Percentiles rank a stretch among this genome's conserved stretches.
Conservation (phyloP, 306 rosid genomes). For the Castanea crenata region DNA sequence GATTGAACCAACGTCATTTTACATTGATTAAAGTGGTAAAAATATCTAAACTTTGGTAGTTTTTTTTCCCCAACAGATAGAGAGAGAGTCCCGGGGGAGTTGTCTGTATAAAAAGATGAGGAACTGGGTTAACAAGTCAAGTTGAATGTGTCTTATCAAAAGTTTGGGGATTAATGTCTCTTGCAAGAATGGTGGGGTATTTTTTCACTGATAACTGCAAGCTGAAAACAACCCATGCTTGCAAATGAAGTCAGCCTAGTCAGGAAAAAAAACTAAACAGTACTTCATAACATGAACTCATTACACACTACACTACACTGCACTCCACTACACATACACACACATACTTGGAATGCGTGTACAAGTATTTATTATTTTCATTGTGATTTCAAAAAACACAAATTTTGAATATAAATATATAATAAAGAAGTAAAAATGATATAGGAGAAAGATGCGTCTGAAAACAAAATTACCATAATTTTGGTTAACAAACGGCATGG, state of each 20-base stretch:
- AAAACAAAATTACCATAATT: not conserved
- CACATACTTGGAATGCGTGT: not conserved
- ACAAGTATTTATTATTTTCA: not conserved
- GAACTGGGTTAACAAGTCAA: slow-evolving; percentile 27
- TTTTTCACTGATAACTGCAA: slow-evolving; percentile 22
- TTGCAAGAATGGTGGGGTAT: slow-evolving; percentile 42
- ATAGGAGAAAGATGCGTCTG: not conserved
- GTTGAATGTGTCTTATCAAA: slow-evolving; percentile 36
- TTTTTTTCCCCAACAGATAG: not conserved
- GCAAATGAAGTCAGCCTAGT: slow-evolving; percentile 13
- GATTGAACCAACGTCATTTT: too few species aligned
- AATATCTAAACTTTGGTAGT: too few species aligned
- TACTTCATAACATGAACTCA: slow-evolving; percentile 13
- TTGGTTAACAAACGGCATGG: slow-evolving; percentile 20
- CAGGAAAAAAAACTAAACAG: not conserved
- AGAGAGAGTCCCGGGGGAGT: slow-evolving; percentile 8
- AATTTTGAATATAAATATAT: too few species aligned
- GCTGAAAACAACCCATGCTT: slow-evolving; percentile 26
- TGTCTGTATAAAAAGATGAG: slow-evolving; percentile 31
- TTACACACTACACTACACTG: not conserved
- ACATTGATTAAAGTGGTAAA: too few species aligned
- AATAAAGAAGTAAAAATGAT: too few species aligned
- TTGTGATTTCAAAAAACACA: not conserved
- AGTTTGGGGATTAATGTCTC: slow-evolving; percentile 32
- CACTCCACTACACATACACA: not conserved